Evolutionary conservation across 2,329 filamentous ascomycete genomes (phyloP), one percentile per base, ranked within the genome.

Genomic region (Acrocalymma vagum): DNA sequence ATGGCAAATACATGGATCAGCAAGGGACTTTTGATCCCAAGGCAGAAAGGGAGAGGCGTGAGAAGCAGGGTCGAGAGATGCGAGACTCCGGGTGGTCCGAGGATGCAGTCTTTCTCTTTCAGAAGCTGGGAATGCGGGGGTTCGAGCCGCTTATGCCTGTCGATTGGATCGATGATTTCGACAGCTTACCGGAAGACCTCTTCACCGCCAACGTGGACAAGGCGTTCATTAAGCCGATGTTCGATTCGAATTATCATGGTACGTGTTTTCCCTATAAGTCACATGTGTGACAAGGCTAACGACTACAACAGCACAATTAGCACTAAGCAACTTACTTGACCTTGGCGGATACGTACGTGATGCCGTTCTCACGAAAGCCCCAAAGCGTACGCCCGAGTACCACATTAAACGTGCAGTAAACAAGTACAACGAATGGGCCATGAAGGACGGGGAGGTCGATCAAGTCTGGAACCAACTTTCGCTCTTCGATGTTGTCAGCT

Each of bases 141-240:
- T 77, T 76, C 36, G 80, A 83, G 62, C 77, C 81, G 8, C 60
- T 84, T 1, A 58, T 84, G 9, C 78, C 79, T 2, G 58, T 63
- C 9, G 67, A 68, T 45, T 83, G 80, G 79, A 67, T 71, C 29
- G 61, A 73, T 33, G 80, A 83, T 48, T 82, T 83, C 47, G 64
- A 67, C 7, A 80, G 76, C 11, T 58, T 84, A 10, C 81, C 81
- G 2, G 69, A 75, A 7, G 69, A 72, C 7, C 60, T 84, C 2
- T 84, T 84, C 62, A 72, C 74, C 7, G 51, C 62, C 3, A 62
- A 68, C 9, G 50, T 69, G 13, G 63, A 71, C 27, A 63, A 69
- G 14, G 72, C 78, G 0, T 74, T 78, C 45, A 75, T 84, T 42
- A 70, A 72, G 29, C 65, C 73, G 9, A 65, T 66, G 16, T 64